Evolutionary conservation across 495 filamentous ascomycete genomes (phyloP).

Genomic region (Penicillium paxilli): DNA sequence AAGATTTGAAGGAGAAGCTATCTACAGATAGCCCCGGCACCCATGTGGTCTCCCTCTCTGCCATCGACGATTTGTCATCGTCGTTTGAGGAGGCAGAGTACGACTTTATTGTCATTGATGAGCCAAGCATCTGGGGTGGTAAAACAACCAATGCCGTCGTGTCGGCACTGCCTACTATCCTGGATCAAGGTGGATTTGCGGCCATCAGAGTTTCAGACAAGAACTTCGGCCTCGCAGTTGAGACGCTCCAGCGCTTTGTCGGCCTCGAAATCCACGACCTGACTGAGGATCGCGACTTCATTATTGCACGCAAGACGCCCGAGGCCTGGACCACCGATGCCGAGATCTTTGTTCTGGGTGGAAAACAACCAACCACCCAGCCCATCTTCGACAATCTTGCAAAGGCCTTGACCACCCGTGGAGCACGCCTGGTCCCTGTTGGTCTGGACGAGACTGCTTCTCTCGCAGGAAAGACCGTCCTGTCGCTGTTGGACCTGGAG

Average conservation of each 20-base stretch:
- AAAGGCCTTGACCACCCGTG: conserved; percentile 12
- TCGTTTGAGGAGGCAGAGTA: conserved; percentile 8
- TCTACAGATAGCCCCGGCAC: not conserved
- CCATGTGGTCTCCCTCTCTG: not conserved
- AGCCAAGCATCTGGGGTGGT: conserved; percentile 5
- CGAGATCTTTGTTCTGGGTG: conserved; percentile 16
- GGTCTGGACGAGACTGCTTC: conserved; percentile 13
- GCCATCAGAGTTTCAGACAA: conserved; percentile 8
- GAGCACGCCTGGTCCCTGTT: conserved; percentile 11
- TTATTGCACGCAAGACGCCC: conserved; percentile 12
- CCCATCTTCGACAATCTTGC: conserved; percentile 12
- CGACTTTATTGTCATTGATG: conserved; percentile 16
- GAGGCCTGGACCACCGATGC: conserved; percentile 11
- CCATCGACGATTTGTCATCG: conserved; percentile 7
- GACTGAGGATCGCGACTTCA: conserved; percentile 11
- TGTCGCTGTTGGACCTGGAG: conserved; percentile 23
- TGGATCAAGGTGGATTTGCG: conserved; percentile 11
- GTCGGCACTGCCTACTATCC: conserved; percentile 1
- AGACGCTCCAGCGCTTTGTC: conserved; percentile 3
- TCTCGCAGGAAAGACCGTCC: conserved; percentile 18
- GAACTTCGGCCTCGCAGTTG: not conserved
- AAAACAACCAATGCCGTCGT: not conserved
- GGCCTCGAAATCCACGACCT: conserved; percentile 11
- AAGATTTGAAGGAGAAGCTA: not conserved
- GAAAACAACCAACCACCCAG: not conserved